Evolutionary conservation across 2,329 filamentous ascomycete species (phyloP), one percentile per base, ranked within the genome.

Genomic region (Alternaria triticina): DNA sequence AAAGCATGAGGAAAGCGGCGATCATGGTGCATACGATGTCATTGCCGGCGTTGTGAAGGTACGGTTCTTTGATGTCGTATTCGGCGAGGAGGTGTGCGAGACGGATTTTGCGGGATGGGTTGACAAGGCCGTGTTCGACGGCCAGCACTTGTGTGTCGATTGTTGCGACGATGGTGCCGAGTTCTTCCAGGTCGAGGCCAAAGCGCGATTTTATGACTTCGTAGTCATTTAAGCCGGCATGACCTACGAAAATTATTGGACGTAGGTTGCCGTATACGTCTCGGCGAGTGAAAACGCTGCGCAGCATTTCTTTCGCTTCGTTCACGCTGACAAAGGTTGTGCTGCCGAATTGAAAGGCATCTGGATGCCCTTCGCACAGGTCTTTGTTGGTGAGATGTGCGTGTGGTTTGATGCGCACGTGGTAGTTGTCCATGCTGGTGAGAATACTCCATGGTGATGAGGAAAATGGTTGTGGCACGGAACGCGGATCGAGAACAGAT

Each of bases 231-330:
- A 61, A 59, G 0, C 72, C 54, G 5, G 66, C 72, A 20, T 74
- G 70, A 6, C 72, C 72, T 0, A 74, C n/a, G 49, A 74, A 67
- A 2, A 74, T 66, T 17, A 73, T 47, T 0, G 68, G 69, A 2
- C 66, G 63, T 1, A 43, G 43, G 2, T 30, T n/a, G 0, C 49
- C 40, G 13, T 36, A 17, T 2, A 27, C 12, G 17, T 58, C 46
- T 10, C 17, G 47, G 1, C 60, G 59, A 4, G 45, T 11, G 20
- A 74, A 68, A 3, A 46, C 8, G 1, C 59, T 11, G 2, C 45
- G n/a, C 3, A 74, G 60, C 25, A 67, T 43, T 2, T 46, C 13
- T 15, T n/a, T 45, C 1, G 62, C 65, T 33, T 70, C 60, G 1
- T 54, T 7, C 5, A 49, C 17, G 13, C 28, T 27, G 5, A 68